Evolutionary conservation across 2,329 filamentous ascomycete species (phyloP), one percentile per base, ranked within the genome.

Genomic region (Pseudogymnoascus sp.): DNA sequence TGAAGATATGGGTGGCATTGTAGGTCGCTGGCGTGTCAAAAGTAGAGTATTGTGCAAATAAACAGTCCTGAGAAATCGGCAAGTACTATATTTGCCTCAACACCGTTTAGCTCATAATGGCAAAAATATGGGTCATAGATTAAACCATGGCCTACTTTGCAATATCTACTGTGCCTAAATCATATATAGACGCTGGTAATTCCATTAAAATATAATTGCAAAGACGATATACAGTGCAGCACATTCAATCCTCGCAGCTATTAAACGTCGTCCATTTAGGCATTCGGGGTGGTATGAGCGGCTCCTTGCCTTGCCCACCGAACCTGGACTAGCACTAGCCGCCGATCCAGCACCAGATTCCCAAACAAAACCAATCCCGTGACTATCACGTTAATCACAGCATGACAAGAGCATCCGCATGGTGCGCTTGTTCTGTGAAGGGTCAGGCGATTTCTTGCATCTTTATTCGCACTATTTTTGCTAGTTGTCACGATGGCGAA

Each of bases 341-440:
- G 47, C 47, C 47, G 47, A 53, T 53, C 47, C 47, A 53, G 14
- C 25, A 53, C 44, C 47, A 11, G 23, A 50, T 28, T 31, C 25
- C 47, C 47, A 8, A 28, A 28, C 14, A 31, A 33, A 33, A 56
- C 7, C 8, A 16, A 33, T 6, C 47, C 23, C 47, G 47, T 56
- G 47, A 56, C 47, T 56, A 12, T 56, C 47, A 56, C 47, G 47
- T 56, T 28, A 56, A 33, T 56, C 47, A 6, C 47, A 53, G 47
- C 47, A 53, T 53, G 47, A 53, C 47, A 56, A 56, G 47, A 56
- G n/a, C 14, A 50, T 25, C 44, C 2, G 44, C 23, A 50, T 28
- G 5, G 70, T 71, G 21, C 62, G 23, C 40, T 63, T 50, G 40
- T 65, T 69, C 60, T 3, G 65, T 60, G 40, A 66, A 44, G 3